Conservation (phyloP, 176 grass and related monocot genomes). For the Hordeum marinum region DNA sequence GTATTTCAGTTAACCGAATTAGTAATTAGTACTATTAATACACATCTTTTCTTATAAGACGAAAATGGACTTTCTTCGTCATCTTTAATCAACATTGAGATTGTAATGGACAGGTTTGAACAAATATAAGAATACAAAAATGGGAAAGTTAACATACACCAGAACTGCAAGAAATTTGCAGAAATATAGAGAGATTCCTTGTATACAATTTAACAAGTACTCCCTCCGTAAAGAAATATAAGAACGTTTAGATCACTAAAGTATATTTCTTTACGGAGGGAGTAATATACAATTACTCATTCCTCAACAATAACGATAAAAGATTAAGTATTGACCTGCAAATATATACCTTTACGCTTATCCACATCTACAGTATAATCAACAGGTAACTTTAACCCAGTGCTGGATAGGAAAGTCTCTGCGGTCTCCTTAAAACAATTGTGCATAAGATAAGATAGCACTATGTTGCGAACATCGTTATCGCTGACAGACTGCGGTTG, state of each 20-base stretch:
- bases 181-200: background rate
- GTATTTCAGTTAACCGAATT: constrained; percentile 10
- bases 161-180: background rate
- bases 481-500: constrained; percentile 58
- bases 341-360: constrained; percentile 80
- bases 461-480: constrained; percentile 63
- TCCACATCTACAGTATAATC: constrained; percentile 79
- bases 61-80: background rate
- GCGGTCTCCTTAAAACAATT: constrained; percentile 99
- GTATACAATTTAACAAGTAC: background rate
- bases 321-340: constrained; percentile 29
- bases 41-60: background rate
- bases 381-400: constrained; percentile 63
- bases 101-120: background rate
- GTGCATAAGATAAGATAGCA: constrained; percentile 95
- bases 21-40: background rate
- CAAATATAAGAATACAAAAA: background rate
- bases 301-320: background rate
- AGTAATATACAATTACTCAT: background rate
- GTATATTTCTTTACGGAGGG: too few species aligned
- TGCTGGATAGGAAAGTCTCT: constrained; percentile 70
- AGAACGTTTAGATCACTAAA: too few species aligned
- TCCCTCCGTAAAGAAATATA: too few species aligned
- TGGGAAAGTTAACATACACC: background rate
- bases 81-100: background rate